Conservation (phyloP, 768 basidiomycete species). For the Auricularia cornea region DNA sequence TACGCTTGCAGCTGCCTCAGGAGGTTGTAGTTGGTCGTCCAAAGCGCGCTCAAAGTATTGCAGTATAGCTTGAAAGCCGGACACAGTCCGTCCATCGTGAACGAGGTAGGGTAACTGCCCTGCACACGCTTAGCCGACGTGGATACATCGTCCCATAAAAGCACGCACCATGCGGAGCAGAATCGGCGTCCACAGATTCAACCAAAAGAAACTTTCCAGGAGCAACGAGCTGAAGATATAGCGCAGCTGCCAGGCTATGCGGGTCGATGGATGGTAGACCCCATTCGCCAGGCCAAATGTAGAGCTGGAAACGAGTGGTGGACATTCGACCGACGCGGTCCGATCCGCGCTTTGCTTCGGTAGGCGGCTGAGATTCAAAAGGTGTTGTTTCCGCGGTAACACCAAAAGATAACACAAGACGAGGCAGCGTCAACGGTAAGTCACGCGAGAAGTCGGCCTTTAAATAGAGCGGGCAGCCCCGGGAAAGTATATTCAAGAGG, state of each 20-base stretch:
- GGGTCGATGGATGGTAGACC: constrained; percentile 60
- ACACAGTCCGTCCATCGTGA: constrained; percentile 43
- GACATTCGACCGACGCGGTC: background rate
- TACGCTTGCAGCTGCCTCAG: constrained; percentile 43
- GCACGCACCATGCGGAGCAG: constrained; percentile 61
- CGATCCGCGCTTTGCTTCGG: too few relatives aligned
- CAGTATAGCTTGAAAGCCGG: constrained; percentile 52
- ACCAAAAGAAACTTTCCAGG: constrained; percentile 59
- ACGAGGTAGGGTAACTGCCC: constrained; percentile 67
- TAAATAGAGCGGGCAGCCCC: too few relatives aligned
- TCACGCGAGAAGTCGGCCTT: too few relatives aligned
- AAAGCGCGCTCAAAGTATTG: constrained; percentile 47
- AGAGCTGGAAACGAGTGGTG: constrained; percentile 26
- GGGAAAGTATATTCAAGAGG: too few relatives aligned
- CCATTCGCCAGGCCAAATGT: constrained; percentile 68
- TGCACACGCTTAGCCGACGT: constrained; percentile 17
- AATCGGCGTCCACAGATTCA: constrained; percentile 59
- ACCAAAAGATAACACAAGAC: too few relatives aligned
- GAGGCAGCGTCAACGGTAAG: too few relatives aligned
- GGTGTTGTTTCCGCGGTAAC: too few relatives aligned
- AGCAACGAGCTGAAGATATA: constrained; percentile 60
- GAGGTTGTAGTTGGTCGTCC: constrained; percentile 37
- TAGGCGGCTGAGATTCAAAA: too few relatives aligned
- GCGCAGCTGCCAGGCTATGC: constrained; percentile 50
- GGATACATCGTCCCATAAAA: background rate